Percentiles rank a stretch among this genome's conserved stretches.
Conservation (phyloP, 2,329 filamentous ascomycete genomes). For the Fusarium odoratissimum region DNA sequence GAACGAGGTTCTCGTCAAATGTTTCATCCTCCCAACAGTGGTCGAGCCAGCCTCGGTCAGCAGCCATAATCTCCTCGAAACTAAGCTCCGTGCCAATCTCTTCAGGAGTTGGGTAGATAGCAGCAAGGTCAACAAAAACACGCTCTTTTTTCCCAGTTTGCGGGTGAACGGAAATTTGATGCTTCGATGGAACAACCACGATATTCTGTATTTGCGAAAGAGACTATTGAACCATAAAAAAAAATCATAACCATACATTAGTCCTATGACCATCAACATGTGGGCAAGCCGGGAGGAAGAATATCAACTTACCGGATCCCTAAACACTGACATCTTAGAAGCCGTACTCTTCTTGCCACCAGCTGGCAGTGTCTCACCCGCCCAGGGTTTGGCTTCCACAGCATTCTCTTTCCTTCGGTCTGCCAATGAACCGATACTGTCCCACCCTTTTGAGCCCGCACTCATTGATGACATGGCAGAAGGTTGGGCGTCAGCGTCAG, state of each 20-base stretch:
- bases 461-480: conserved; percentile 66
- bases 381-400: conserved; percentile 89
- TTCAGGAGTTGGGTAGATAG: conserved; percentile 82
- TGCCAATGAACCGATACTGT: conserved; percentile 86
- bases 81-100: conserved; percentile 80
- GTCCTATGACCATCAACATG: conserved; percentile 95
- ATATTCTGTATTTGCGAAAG: conserved; percentile 72
- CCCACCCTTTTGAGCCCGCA: conserved; percentile 80
- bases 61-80: conserved; percentile 91
- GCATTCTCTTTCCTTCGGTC: conserved; percentile 95
- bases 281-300: conserved; percentile 58
- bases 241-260: conserved; percentile 73
- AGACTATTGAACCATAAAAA: conserved; percentile 62
- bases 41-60: conserved; percentile 75
- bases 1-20: conserved; percentile 50
- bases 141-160: conserved; percentile 85
- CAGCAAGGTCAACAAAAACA: conserved; percentile 87
- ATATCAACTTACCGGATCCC: conserved; percentile 81
- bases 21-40: conserved; percentile 65
- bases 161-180: conserved; percentile 85
- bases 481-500: conserved; percentile 75
- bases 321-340: conserved; percentile 91
- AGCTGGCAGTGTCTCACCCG: conserved; percentile 87
- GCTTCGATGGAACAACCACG: conserved; percentile 75
- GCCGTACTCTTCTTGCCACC: conserved; percentile 80